Conservation (phyloP, 2,329 filamentous ascomycete species). For the Aspergillus pseudonomiae region DNA sequence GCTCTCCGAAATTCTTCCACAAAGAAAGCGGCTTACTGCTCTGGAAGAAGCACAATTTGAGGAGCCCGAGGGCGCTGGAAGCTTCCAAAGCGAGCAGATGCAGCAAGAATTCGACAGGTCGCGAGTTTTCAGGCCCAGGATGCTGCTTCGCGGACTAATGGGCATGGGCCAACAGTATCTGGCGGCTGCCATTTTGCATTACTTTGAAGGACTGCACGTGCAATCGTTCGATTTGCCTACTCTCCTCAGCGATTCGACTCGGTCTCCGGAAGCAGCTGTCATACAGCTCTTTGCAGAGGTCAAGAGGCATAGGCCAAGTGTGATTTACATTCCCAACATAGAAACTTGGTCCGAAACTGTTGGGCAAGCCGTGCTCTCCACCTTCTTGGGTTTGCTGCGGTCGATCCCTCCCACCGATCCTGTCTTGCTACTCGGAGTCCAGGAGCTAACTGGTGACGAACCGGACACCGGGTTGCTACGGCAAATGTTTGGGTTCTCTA, state of each 20-base stretch:
- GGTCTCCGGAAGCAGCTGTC: slow-evolving; percentile 82
- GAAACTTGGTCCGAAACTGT: slow-evolving; percentile 82
- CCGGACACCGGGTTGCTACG: slow-evolving; percentile 66
- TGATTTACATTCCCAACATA: slow-evolving; percentile 90
- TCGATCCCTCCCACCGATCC: slow-evolving; percentile 89
- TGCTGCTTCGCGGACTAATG: slow-evolving; percentile 77
- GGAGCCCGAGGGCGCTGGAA: slow-evolving; percentile 77
- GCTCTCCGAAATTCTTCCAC: slow-evolving; percentile 76
- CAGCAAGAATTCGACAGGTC: slow-evolving; percentile 81
- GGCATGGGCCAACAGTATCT: slow-evolving; percentile 97
- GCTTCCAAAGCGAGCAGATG: slow-evolving; percentile 81
- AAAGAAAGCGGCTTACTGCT: slow-evolving; percentile 83
- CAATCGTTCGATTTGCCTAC: slow-evolving; percentile 92
- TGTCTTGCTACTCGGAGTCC: slow-evolving; percentile 81
- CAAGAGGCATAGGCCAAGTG: slow-evolving; percentile 89
- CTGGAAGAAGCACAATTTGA: slow-evolving; percentile 93
- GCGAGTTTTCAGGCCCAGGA: slow-evolving; percentile 82
- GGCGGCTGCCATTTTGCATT: slow-evolving; percentile 79
- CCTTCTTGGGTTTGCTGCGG: slow-evolving; percentile 79
- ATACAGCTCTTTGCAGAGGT: slow-evolving; percentile 91
- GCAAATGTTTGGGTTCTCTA: slow-evolving; percentile 84
- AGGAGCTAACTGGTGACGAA: slow-evolving; percentile 68
- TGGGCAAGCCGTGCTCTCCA: slow-evolving; percentile 67
- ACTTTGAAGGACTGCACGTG: slow-evolving; percentile 91
- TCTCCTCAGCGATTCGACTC: slow-evolving; percentile 77